These are phyloP conservation scores for Corchorus olitorius DNA, from an alignment of 345 rosid genomes.

Conservation along the genomic window DNA sequence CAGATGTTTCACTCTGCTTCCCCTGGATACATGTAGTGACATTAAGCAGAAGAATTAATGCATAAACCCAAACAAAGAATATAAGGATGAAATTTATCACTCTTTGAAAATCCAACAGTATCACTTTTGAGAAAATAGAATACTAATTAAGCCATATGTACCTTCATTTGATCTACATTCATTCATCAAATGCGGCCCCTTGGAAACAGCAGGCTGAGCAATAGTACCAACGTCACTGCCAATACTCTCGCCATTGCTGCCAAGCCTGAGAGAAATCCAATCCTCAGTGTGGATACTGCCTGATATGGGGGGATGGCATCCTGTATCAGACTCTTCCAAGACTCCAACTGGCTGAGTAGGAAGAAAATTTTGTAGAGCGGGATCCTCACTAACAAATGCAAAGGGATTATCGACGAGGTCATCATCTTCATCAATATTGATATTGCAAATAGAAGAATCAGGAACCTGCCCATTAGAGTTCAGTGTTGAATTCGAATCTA, in stretches of 20 bases:
- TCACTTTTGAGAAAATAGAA: neutral
- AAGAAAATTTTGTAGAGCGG: constrained; percentile 32
- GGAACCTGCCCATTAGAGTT: constrained; percentile 12
- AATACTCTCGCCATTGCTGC: constrained; percentile 25
- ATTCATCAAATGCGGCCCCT: neutral
- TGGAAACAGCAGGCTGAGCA: neutral
- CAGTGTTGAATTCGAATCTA: constrained; percentile 18
- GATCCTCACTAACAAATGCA: constrained; percentile 31
- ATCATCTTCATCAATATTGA: constrained; percentile 19
- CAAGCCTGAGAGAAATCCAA: constrained; percentile 45
- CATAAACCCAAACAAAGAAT: neutral
- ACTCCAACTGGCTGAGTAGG: constrained; percentile 27
- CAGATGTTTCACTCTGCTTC: neutral
- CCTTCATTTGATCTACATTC: neutral
- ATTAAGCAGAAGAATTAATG: neutral
- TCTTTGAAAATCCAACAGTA: neutral
- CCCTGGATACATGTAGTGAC: neutral
- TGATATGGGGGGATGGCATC: constrained; percentile 15
- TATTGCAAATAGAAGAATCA: constrained; percentile 25
- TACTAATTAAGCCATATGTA: neutral
- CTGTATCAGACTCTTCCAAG: constrained; percentile 13
- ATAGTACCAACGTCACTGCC: neutral
- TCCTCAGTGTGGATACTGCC: constrained; percentile 23
- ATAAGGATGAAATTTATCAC: neutral
- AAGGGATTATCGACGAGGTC: constrained; percentile 35